A percentile compares a stretch with the other conserved stretches of the same genome.
These are phyloP conservation scores for Kentomonas sorsogonicus DNA, from an alignment of 208 protist genomes.

Conservation along the genomic window DNA sequence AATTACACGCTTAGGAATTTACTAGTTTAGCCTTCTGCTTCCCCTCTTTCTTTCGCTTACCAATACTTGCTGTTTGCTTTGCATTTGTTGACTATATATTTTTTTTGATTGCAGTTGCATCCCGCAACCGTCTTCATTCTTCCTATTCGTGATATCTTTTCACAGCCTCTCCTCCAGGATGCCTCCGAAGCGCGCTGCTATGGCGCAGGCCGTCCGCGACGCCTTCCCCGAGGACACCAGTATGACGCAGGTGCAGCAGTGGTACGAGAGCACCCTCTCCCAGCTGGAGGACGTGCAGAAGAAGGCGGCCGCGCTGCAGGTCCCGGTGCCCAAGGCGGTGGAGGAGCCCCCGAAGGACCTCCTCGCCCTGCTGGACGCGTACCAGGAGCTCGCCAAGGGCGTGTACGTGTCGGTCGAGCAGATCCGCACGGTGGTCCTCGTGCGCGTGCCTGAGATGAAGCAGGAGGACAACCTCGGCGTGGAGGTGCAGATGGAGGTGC, in stretches of 20 bases:
- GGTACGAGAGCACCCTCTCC: slow-evolving; percentile 28
- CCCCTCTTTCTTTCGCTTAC: no score
- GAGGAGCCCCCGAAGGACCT: slow-evolving; percentile 21
- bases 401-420: slow-evolving; percentile 44
- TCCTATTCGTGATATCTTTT: no score
- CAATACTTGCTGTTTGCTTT: no score
- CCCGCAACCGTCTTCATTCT: no score
- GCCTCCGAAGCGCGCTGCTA: slow-evolving; percentile 52
- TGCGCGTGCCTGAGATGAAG: slow-evolving; percentile 78
- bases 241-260: slow-evolving; percentile 38
- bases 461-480: slow-evolving; percentile 87
- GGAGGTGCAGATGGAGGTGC: slow-evolving; percentile 62
- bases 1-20: no score
- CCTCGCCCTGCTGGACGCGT: slow-evolving; percentile 34
- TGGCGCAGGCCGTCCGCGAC: slow-evolving; percentile 57
- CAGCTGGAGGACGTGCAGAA: slow-evolving; percentile 23
- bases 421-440: slow-evolving; percentile 58
- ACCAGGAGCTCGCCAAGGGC: slow-evolving; percentile 32
- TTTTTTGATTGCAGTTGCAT: slow-evolving; percentile 2
- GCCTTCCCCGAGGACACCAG: slow-evolving; percentile 47
- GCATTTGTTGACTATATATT: no score
- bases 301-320: slow-evolving; percentile 13
- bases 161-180: no score
- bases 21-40: no score
- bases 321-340: slow-evolving; percentile 17